phyloP scores from a whole-genome alignment of 225 moss, liverwort and hornwort genomes.

The Polytrichum commune region DNA sequence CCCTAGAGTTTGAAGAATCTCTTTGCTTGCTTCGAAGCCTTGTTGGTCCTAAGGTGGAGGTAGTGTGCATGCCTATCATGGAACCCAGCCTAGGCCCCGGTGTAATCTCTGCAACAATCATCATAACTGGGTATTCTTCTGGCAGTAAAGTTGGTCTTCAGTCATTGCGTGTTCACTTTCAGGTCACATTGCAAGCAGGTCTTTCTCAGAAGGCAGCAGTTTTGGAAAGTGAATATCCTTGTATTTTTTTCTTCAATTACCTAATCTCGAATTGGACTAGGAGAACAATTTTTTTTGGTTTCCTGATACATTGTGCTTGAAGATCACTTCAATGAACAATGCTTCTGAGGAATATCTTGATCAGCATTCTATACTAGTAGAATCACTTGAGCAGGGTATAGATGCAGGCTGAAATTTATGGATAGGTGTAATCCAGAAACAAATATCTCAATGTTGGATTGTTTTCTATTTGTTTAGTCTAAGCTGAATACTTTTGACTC shows the following conservation, averaged over 20 bases:
- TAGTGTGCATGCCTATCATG: neutral
- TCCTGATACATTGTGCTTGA: neutral
- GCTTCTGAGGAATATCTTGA: too few relatives aligned
- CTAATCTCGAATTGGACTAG: too few relatives aligned
- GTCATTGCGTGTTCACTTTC: too few relatives aligned
- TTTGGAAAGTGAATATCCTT: too few relatives aligned
- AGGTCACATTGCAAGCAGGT: conserved; percentile 17
- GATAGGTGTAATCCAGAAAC: too few relatives aligned
- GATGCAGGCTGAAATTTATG: too few relatives aligned
- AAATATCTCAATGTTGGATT: neutral
- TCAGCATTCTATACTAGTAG: too few relatives aligned
- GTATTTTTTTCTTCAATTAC: too few relatives aligned
- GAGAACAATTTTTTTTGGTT: neutral
- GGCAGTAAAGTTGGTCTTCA: too few relatives aligned
- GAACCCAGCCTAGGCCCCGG: conserved; percentile 29
- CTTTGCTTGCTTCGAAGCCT: conserved; percentile 21
- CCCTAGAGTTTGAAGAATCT: conserved; percentile 23
- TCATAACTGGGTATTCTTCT: conserved; percentile 11
- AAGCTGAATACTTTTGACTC: neutral
- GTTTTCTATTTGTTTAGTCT: neutral
- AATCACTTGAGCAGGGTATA: too few relatives aligned
- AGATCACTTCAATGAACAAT: too few relatives aligned
- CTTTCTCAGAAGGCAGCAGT: neutral
- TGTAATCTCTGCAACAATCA: conserved; percentile 32
- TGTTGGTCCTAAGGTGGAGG: conserved; percentile 6